phyloP scores from a whole-genome alignment of 139 green algal species.

The Yamagishiella unicocca region DNA sequence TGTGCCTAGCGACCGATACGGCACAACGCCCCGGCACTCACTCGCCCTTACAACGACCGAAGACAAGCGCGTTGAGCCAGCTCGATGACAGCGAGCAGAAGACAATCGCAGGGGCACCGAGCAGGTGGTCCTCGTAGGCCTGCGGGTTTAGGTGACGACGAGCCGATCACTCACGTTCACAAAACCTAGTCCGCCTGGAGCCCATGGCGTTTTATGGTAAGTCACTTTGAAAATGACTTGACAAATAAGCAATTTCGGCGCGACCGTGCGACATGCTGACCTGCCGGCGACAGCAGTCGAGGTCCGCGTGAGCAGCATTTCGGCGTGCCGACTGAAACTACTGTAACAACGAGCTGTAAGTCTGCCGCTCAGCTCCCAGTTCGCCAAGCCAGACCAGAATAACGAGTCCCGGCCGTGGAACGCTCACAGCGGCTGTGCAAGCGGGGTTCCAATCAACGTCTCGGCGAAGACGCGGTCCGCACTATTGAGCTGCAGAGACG shows the following conservation, averaged over 20 bases:
- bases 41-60: not conserved
- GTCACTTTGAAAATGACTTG: not conserved
- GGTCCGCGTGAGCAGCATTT: constrained; percentile 26
- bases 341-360: no score
- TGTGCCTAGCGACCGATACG: no score
- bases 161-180: not conserved
- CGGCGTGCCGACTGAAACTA: no score
- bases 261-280: not conserved
- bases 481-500: no score
- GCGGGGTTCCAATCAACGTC: not conserved
- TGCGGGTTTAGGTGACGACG: not conserved
- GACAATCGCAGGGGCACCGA: no score
- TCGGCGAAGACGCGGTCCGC: not conserved
- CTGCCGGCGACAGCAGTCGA: constrained; percentile 6
- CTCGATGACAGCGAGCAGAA: not conserved
- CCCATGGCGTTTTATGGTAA: not conserved
- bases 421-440: not conserved
- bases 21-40: not conserved
- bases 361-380: no score
- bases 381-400: no score
- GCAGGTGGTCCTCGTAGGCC: not conserved
- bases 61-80: not conserved
- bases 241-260: no score
- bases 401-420: not conserved
- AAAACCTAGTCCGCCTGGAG: constrained; percentile 10